Base-by-base conservation (phyloP, 495 filamentous ascomycete species). In the Barbatosphaeria neglecta region DNA sequence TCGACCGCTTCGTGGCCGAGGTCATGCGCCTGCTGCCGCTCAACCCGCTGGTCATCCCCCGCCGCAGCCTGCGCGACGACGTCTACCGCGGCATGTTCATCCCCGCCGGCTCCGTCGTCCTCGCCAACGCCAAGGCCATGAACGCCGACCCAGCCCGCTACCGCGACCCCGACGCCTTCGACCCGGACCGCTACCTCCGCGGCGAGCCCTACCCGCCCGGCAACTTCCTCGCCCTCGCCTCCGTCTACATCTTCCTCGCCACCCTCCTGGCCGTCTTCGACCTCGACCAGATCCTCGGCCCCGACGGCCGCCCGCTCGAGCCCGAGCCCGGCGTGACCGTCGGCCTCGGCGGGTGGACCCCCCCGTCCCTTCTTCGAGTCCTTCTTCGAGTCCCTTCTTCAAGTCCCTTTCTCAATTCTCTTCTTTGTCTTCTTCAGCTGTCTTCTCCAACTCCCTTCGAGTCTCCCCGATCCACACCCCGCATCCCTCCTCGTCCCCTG, bases 1-100 rank as follows among this genome's bases (percentile, higher is more conserved):
- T 72, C 19, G 52, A 51, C 47, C 57, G 60, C 10, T 55, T 75
- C 7, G 66, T 75, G 22, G 73, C 76, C 44, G 77, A 82, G 54
- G 67, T 61, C n/a, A 63, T 77, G 15, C 60, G 77, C 47, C 80
- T 75, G 76, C 57, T 69, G 22, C 76, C 75, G 17, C 60, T 77
- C 17, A 69, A 69, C 1, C 73, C 74, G 1, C 59, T 74, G 28
- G 74, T 75, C 37, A 56, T 82, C 24, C 72, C 79, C 0, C 80
- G 83, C 49, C 54, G 56, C 7, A 62, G 67, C 0, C 58, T 54
- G 16, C 56, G 69, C 19, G 78, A 80, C 47, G 72, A 80, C 46
- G 52, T 54, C n/a, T 64, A 67, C 41, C 54, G 64, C 4, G 68
- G 62, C 1, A 63, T 61, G 54, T 58, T 58, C 48, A 66, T 70